A percentile compares a stretch with the other conserved stretches of the same genome.
Evolutionary conservation across 495 filamentous ascomycete species (phyloP).

Genomic region (Trichocladium uniseriatum): DNA sequence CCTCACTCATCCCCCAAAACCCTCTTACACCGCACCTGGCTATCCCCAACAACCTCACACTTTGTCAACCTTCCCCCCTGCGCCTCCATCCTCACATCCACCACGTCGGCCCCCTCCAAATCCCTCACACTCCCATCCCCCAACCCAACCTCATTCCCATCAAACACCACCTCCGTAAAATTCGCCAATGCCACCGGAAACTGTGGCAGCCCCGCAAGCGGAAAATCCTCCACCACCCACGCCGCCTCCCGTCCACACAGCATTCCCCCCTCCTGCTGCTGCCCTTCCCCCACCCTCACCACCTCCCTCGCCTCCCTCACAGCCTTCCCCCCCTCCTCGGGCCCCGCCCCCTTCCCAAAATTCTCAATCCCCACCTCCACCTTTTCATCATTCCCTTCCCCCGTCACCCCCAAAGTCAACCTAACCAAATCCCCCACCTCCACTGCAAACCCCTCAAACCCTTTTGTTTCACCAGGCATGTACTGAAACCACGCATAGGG

Average conservation of each 20-base stretch:
- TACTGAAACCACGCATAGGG: constrained; percentile 22
- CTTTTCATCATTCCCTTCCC: not conserved
- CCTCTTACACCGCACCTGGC: constrained; percentile 9
- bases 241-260: constrained; percentile 16
- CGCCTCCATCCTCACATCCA: constrained; percentile 12
- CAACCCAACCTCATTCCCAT: constrained; percentile 2
- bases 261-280: too few relatives aligned
- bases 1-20: constrained; percentile 7
- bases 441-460: constrained; percentile 12
- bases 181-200: constrained; percentile 21
- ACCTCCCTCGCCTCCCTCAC: not conserved
- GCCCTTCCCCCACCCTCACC: not conserved
- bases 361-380: constrained; percentile 17
- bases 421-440: constrained; percentile 13
- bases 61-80: constrained; percentile 24
- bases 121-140: not conserved
- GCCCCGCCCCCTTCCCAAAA: constrained; percentile 7
- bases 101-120: constrained; percentile 11
- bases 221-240: constrained; percentile 24
- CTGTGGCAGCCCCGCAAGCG: constrained; percentile 11
- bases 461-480: not conserved
- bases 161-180: constrained; percentile 17
- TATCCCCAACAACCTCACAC: constrained; percentile 11
- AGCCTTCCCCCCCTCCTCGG: not conserved
- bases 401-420: not conserved